Base-by-base conservation (phyloP, 768 basidiomycete genomes). In the Leccinum broughii region DNA sequence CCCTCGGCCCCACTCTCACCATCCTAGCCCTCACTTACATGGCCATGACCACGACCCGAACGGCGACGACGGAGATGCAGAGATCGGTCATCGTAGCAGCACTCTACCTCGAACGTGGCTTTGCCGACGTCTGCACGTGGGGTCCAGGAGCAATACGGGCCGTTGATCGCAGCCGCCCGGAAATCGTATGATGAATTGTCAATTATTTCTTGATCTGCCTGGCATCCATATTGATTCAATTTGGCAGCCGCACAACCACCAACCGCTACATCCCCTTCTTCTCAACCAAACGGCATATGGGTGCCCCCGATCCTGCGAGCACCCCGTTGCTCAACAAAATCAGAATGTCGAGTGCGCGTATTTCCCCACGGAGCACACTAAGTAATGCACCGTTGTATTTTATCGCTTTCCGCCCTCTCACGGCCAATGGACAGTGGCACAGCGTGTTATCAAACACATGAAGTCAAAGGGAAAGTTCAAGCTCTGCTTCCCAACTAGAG, bases 101-200 rank as follows among this genome's bases (percentile, higher is more conserved):
- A 6, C 78, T 77, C 58, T 77, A 78, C 64, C 58, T 73, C 54
- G 78, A 82, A 57, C 60, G 66, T 41, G 79, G 81, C 4, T 71
- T 75, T 34, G 64, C 70, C 39, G 72, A 70, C 37, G 75, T 81
- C 37, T 72, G 69, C 49, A 48, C 66, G 3, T 82, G 24, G 80
- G 78, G 71, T 78, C 2, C 67, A 68, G 55, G 71, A 74, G 26
- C 70, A 77, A 51, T 82, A 77, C 55, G 58, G 60, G 1, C 80
- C 77, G 4, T 66, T 82, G 35, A 70, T 82, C 32, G 56, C 63
- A 7, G 70, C 68, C 1, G 76, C 73, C 11, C 64, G 67, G 17
- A 48, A 66, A 22, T 72, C 73, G 3, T 71, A 69, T 28, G 66
- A 71, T 20, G 64, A 64, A 51, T 63, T 62, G 74, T 75, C 11